Conservation (phyloP, 441 rosid species). For the Melastoma candidum region DNA sequence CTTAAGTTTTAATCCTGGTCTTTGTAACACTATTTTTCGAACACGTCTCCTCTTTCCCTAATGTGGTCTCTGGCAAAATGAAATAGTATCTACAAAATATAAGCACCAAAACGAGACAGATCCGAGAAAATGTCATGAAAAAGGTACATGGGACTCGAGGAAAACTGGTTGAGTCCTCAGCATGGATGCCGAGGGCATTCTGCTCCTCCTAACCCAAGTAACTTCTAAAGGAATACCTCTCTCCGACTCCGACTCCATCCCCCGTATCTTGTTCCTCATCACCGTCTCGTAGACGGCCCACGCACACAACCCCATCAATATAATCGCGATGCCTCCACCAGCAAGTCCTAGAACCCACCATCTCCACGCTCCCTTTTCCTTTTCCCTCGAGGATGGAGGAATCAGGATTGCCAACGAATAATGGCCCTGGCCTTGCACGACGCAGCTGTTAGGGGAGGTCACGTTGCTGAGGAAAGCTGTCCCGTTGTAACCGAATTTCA, state of each 20-base stretch:
- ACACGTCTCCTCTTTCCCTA: too few relatives aligned
- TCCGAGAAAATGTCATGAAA: conserved; percentile 11
- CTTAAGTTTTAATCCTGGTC: too few relatives aligned
- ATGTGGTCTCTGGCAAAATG: too few relatives aligned
- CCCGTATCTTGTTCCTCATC: conserved; percentile 28
- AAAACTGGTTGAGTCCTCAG: conserved; percentile 64
- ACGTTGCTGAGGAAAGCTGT: conserved; percentile 24
- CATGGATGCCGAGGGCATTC: conserved; percentile 70
- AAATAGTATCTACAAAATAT: too few relatives aligned
- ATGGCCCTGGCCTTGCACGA: conserved; percentile 35
- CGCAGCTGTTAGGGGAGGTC: conserved; percentile 25
- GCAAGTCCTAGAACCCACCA: conserved; percentile 29
- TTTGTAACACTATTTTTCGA: too few relatives aligned
- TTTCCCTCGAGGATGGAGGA: not conserved
- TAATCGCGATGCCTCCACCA: conserved; percentile 22
- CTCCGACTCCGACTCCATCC: conserved; percentile 65
- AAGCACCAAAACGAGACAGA: too few relatives aligned
- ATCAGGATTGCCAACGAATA: conserved; percentile 28
- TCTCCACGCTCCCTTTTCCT: conserved; percentile 15
- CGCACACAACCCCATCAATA: conserved; percentile 20
- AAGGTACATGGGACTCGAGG: conserved; percentile 37
- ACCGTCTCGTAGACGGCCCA: conserved; percentile 7
- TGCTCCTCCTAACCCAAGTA: conserved; percentile 36
- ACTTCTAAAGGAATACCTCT: conserved; percentile 37
- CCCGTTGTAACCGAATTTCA: conserved; percentile 26